Evolutionary conservation across 2,329 filamentous ascomycete genomes (phyloP), one percentile per base, ranked within the genome.

Genomic region (Colletotrichum chlorophyti): DNA sequence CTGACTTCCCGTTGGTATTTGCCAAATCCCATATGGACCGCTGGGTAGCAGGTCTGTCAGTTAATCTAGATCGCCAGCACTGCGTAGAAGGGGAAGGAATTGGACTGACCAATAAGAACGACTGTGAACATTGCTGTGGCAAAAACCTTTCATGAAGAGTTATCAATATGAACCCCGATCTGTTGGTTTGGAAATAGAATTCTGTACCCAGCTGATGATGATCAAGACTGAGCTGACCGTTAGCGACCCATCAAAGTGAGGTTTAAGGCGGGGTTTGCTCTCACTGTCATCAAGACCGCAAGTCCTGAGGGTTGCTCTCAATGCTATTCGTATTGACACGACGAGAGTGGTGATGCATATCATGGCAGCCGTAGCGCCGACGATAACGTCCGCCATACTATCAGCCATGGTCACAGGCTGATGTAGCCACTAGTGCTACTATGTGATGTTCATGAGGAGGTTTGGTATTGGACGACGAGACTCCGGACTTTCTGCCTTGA

Each of bases 261-360:
- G n/a, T n/a, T n/a, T n/a, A 23, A 38, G 14, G 15, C 15, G 5
- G 10, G 4, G 3, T 9, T 23, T 5, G 6, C 8, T 45, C 38
- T 9, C 41, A 58, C 53, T 32, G 21, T 58, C 53, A 12, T 58
- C 48, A 21, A 58, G 9, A 1, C 53, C 53, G 19, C 23, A 53
- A 6, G 47, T 46, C 14, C 40, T 45, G 3, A 58, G 10, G 8
- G 26, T 58, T 23, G 26, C 12, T 8, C 53, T 42, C 3, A 58
- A 19, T 2, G 24, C 40, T 4, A 58, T 51, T 1, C 53, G 53
- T 32, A 46, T 26, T 10, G 48, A 58, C 6, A 58, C 34, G 12
- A 24, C 53, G n/a, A 58, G 24, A 6, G 53, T 58, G 4, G 53
- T 58, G 32, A 53, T 12, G n/a, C 53, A 58, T 24, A 58, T 58